Base-by-base conservation (phyloP, 1,139 yeast species). In the Candida neerlandica region DNA sequence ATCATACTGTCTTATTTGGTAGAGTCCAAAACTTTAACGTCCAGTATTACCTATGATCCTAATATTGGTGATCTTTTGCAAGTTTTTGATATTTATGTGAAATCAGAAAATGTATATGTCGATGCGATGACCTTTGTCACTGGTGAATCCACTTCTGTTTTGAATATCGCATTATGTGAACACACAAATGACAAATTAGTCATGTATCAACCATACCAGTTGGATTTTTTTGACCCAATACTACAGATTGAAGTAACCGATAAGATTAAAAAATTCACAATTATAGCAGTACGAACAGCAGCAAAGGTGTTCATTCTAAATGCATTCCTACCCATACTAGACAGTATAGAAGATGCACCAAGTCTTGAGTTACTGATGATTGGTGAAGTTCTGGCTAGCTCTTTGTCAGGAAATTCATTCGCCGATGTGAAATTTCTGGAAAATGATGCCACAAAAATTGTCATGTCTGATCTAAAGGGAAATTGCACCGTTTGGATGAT, bases 401-500 rank as follows among this genome's bases (percentile, higher is more conserved):
- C 62, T 0, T 49, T 75, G 7, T 50, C 58, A 9, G 69, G 70
- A 2, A 57, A 64, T 29, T 68, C 70, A 1, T 71, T 82, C 54
- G 80, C 82, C 0, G 82, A 82, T 60, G 66, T 75, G 2, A 58
- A 71, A 1, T 75, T 76, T 52, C 71, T 73, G 52, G 81, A 81
- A 0, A 65, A 64, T 64, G 70, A 75, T 45, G 53, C 57, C 11
- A 54, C 62, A 3, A 68, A 62, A 43, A 65, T 85, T 51, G 78
- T 75, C 0, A 60, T 76, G 1, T 64, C 83, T 11, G 90, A 85
- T 59, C 57, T 69, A 0, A 67, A 71, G 32, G 90, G 91, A 0
- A 75, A 77, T 48, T 77, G 84, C 69, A 69, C 70, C 1, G 50
- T 77, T 2, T 78, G 77, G 61, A 57, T 57, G n/a, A 58, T 76